These are phyloP conservation scores for Neofusicoccum sp. DNA, from an alignment of 2,329 filamentous ascomycete genomes.

Conservation along the genomic window DNA sequence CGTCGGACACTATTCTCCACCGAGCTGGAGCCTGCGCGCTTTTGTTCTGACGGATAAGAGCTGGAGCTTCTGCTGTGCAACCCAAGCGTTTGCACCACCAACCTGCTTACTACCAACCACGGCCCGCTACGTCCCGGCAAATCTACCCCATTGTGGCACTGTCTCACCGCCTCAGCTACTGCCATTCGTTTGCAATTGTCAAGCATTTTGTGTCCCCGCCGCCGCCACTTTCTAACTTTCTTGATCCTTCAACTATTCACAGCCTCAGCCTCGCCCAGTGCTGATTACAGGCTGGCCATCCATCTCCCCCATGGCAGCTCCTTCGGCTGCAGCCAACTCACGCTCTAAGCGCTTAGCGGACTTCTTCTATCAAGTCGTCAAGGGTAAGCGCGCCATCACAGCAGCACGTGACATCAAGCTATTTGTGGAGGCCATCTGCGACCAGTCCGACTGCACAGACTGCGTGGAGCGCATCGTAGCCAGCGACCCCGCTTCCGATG, in stretches of 20 bases:
- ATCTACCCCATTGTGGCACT: not conserved
- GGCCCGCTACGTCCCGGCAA: not conserved
- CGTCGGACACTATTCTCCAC: not conserved
- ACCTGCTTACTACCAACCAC: not conserved
- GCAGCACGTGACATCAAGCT: conserved; percentile 44
- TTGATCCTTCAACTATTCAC: too few species aligned
- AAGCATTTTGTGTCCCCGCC: too few species aligned
- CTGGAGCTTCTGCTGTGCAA: not conserved
- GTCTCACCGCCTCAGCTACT: not conserved
- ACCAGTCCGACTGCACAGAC: conserved; percentile 43
- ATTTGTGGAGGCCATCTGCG: conserved; percentile 54
- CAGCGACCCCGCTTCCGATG: conserved; percentile 28
- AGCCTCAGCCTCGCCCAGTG: too few species aligned
- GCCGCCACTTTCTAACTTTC: too few species aligned
- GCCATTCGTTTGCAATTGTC: too few species aligned
- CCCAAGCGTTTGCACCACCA: not conserved
- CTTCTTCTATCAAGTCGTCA: conserved; percentile 44
- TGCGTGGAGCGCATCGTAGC: conserved; percentile 42
- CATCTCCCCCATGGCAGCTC: not conserved
- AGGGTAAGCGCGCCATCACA: conserved; percentile 43
- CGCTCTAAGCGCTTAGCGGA: conserved; percentile 38
- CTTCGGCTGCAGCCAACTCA: conserved; percentile 10
- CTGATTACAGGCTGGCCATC: not conserved
- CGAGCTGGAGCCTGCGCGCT: not conserved
- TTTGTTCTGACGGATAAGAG: not conserved